Conservation (phyloP, 2,329 filamentous ascomycete genomes). For the Ceratocystis harringtonii region DNA sequence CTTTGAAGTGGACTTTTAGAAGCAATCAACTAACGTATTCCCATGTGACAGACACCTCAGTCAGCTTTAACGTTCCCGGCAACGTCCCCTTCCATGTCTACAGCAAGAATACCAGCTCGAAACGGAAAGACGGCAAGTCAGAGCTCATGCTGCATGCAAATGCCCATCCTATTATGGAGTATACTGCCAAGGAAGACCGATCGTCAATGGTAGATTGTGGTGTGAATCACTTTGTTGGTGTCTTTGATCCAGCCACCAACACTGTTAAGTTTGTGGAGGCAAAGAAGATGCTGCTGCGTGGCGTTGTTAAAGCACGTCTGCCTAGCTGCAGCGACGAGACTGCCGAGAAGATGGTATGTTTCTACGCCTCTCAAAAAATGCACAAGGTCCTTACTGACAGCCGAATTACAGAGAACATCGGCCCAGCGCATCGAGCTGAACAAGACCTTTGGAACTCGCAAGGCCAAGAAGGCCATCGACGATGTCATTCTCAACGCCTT, state of each 20-base stretch:
- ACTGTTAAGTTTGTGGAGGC: slow-evolving; percentile 46
- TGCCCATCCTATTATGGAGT: slow-evolving; percentile 42
- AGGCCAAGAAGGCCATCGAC: slow-evolving; percentile 63
- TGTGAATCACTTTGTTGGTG: slow-evolving; percentile 48
- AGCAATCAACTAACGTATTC: slow-evolving; percentile 4
- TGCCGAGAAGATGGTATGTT: slow-evolving; percentile 21
- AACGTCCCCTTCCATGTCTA: slow-evolving; percentile 35
- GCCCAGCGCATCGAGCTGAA: slow-evolving; percentile 55
- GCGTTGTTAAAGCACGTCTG: slow-evolving; percentile 41
- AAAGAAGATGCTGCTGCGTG: slow-evolving; percentile 48
- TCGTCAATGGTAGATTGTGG: slow-evolving; percentile 24
- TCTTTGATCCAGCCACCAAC: slow-evolving; percentile 46
- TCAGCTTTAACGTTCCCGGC: slow-evolving; percentile 26
- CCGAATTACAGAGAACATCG: slow-evolving; percentile 34
- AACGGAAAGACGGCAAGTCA: slow-evolving; percentile 27
- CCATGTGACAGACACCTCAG: slow-evolving; percentile 22
- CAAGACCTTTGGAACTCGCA: slow-evolving; percentile 70
- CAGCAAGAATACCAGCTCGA: slow-evolving; percentile 24
- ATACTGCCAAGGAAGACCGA: slow-evolving; percentile 34
- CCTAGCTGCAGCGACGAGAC: slow-evolving; percentile 30
- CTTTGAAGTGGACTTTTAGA: background rate
- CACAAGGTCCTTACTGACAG: slow-evolving; percentile 18
- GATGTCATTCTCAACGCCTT: slow-evolving; percentile 60
- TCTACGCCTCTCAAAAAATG: background rate
- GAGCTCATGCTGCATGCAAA: slow-evolving; percentile 45